These are phyloP conservation scores for Neurospora terricola DNA, from an alignment of 495 filamentous ascomycete species.

Conservation along the genomic window DNA sequence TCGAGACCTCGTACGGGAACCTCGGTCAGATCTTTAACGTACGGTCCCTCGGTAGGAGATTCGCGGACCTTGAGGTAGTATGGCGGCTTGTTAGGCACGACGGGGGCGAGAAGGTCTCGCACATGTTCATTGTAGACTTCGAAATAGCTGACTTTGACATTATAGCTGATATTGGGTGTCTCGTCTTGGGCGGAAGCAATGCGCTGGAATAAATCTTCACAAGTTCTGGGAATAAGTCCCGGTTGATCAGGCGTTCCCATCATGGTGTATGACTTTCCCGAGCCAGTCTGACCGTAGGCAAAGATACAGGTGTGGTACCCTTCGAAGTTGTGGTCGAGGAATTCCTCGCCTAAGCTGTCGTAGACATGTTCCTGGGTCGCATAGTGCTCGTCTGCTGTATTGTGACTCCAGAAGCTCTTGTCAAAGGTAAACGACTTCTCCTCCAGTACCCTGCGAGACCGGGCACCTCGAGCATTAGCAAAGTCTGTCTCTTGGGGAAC, in stretches of 20 bases:
- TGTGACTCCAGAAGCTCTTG: constrained; percentile 94
- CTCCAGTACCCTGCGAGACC: constrained; percentile 67
- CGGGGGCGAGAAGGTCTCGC: constrained; percentile 78
- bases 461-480: constrained; percentile 51
- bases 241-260: constrained; percentile 85
- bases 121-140: constrained; percentile 99
- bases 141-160: constrained; percentile 95
- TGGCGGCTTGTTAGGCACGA: constrained; percentile 56
- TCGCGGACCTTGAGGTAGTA: constrained; percentile 97
- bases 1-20: constrained; percentile 71
- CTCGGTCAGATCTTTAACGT: constrained; percentile 93
- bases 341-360: constrained; percentile 88
- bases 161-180: constrained; percentile 84
- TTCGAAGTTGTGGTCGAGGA: constrained; percentile 98
- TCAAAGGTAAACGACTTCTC: constrained; percentile 93
- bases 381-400: constrained; percentile 52
- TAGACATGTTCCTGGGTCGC: constrained; percentile 82
- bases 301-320: constrained; percentile 99
- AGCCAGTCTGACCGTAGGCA: constrained; percentile 95
- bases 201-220: constrained; percentile 89
- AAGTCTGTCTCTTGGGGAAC: constrained; percentile 53
- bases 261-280: constrained; percentile 98
- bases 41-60: constrained; percentile 90
- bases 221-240: constrained; percentile 93
- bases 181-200: constrained; percentile 68